Base-by-base conservation (phyloP, 2,329 filamentous ascomycete genomes). In the Penicillium sp. region DNA sequence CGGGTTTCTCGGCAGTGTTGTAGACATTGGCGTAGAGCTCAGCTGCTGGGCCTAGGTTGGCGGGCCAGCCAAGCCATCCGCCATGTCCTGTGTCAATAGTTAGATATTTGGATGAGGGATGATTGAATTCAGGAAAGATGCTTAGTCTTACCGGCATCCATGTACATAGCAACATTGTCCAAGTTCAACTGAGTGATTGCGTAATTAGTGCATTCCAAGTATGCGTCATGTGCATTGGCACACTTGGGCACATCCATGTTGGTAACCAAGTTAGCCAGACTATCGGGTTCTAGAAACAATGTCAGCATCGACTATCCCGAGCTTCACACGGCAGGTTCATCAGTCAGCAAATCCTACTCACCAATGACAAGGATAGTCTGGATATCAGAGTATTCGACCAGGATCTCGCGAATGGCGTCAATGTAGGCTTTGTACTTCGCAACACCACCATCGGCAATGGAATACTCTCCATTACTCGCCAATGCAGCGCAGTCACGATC, bases 1-100 rank as follows among this genome's bases (percentile, higher is more conserved):
- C 72, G 5, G 81, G 81, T 3, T 71, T 75, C 1, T 75, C 74
- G 18, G 79, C 80, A 32, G 71, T 72, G 44, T 72, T 76, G 67
- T 80, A 83, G 1, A 83, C 68, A 24, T 73, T 43, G 3, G 72
- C 78, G 65, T 76, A 82, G 16, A 82, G 70, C 37, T 75, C 63
- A 10, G 81, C 81, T 2, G 80, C 78, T 6, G 81, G 81, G 6
- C 63, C 61, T 44, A 84, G 78, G 72, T 87, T 87, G 58, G 81
- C 83, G 18, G 79, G 69, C 84, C 84, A 87, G 65, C 84, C 84
- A 42, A 87, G 77, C 85, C 85, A 87, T 58, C 85, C 84, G 26
- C 81, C 83, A 69, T 87, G 84, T 35, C 70, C 69, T 72, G 20
- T n/a, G 5, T 11, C 4, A 42, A 14, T 26, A 8, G 16, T 45